These are phyloP conservation scores for Cyclotella atomus DNA, from an alignment of 108 stramenopile species.

Conservation along the genomic window DNA sequence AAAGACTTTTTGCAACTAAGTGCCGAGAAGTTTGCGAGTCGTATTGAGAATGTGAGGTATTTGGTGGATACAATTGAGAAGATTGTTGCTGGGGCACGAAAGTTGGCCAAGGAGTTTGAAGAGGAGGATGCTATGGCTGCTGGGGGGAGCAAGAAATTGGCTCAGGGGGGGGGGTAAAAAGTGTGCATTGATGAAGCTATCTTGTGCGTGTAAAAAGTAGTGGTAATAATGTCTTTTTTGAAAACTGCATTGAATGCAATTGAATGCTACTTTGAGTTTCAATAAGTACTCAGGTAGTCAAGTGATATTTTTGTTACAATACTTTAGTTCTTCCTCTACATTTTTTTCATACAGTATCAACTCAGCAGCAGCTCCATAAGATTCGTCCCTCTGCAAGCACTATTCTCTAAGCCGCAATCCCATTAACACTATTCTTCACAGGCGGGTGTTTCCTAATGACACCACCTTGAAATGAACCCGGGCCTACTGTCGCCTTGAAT, in stretches of 20 bases:
- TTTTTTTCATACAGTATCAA: too few species aligned
- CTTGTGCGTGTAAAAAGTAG: too few species aligned
- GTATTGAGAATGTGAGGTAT: constrained; percentile 90
- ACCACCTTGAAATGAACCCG: not conserved
- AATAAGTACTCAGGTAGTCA: too few species aligned
- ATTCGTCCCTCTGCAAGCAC: too few species aligned
- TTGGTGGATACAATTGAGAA: constrained; percentile 84
- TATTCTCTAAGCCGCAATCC: constrained; percentile 4
- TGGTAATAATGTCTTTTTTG: too few species aligned
- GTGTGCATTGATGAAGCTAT: too few species aligned
- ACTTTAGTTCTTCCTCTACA: too few species aligned
- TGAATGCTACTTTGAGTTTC: too few species aligned
- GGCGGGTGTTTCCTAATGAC: constrained; percentile 13
- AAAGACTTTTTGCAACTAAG: constrained; percentile 63
- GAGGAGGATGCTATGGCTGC: constrained; percentile 24
- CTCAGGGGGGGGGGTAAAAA: not conserved
- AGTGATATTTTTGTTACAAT: too few species aligned
- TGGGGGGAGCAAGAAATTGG: constrained; percentile 1
- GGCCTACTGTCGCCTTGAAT: not conserved
- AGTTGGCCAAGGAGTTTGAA: constrained; percentile 57
- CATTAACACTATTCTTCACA: constrained; percentile 23
- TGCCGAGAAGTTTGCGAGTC: constrained; percentile 80
- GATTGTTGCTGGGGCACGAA: constrained; percentile 63
- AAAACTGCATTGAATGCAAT: too few species aligned
- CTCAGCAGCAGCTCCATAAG: too few species aligned